Evolutionary conservation across 2,329 filamentous ascomycete species (phyloP), one percentile per base, ranked within the genome.

Genomic region (Aschersonia sp.): DNA sequence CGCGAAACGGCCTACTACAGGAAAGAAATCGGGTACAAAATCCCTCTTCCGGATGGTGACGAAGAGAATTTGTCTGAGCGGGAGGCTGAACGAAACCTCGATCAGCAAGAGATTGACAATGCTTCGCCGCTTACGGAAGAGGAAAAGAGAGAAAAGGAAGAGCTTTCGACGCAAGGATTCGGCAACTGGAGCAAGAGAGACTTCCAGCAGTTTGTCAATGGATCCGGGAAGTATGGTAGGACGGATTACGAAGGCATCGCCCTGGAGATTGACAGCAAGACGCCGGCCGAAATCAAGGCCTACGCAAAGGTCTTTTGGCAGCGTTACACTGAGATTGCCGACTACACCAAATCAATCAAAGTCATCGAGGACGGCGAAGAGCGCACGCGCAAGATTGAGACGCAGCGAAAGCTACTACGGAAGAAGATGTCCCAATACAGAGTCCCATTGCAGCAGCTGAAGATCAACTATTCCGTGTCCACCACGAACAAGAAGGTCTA

Each of bases 401-500:
- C 94, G 61, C 91, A 97, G 65, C 84, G 88, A 52, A 91, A 94
- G 66, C 84, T 97, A 71, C 76, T 98, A 48, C 81, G 84, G 53
- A 94, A 89, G 77, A 98, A 98, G 77, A 85, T 98, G 77, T 78
- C 83, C 57, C 87, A 92, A 72, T 97, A 95, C 63, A 85, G 92
- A n/a, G 91, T 97, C 45, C 94, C 92, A 30, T 75, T 98, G 12
- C 92, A 98, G 65, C 92, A 98, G 66, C 80, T 98, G 59, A 95
- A 95, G 73, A 89, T 98, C 71, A 97, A 95, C 69, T 98, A 98
- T 67, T 95, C 89, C 0, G 92, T 98, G 31, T 95, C 89, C 5
- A 98, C 92, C 2, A 98, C 94, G 7, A 98, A 98, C 77, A 98
- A 98, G 72, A 98, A 98, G 71, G 89, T 98, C 1, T 98, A 98